Percentiles rank a stretch among this genome's conserved stretches.
phyloP scores from a whole-genome alignment of 805 yeast genomes.

The Groenewaldozyma salmanticensis region DNA sequence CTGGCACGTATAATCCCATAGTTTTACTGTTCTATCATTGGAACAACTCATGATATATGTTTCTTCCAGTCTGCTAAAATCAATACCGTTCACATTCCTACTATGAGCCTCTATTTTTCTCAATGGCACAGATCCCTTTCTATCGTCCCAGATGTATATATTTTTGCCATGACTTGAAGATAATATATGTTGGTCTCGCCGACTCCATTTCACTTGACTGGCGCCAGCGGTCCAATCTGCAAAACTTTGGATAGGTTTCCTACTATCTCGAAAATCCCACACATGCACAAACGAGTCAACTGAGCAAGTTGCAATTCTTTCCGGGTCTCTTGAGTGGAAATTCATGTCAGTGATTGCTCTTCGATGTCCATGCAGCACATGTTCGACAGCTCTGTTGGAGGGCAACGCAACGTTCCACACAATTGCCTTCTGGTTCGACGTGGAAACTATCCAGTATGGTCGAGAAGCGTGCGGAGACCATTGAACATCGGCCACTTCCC shows the following conservation, averaged over 20 bases:
- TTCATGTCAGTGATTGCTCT: conserved; percentile 94
- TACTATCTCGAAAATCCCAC: conserved; percentile 85
- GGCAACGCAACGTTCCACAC: conserved; percentile 81
- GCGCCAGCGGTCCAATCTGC: conserved; percentile 97
- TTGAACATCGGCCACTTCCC: conserved; percentile 99
- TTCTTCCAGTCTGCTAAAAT: conserved; percentile 56
- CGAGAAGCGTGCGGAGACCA: conserved; percentile 90
- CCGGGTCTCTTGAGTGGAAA: conserved; percentile 82
- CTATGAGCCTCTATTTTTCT: conserved; percentile 60
- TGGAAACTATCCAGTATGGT: conserved; percentile 86
- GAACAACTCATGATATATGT: conserved; percentile 70
- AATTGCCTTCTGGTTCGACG: conserved; percentile 90
- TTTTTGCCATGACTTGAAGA: conserved; percentile 83
- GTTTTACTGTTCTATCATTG: conserved; percentile 73
- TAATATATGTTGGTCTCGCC: conserved; percentile 58
- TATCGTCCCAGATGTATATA: conserved; percentile 77
- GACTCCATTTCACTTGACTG: conserved; percentile 91
- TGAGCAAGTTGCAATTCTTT: conserved; percentile 82
- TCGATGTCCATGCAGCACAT: conserved; percentile 79
- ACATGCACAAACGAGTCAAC: conserved; percentile 79
- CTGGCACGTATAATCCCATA: conserved; percentile 50
- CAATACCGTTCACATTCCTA: conserved; percentile 85
- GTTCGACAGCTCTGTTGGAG: conserved; percentile 68
- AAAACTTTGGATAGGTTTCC: conserved; percentile 58
- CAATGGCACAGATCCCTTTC: conserved; percentile 74